Percentiles rank a stretch among this genome's conserved stretches.
phyloP scores from a whole-genome alignment of 345 rosid genomes.

The Arabis alpina region DNA sequence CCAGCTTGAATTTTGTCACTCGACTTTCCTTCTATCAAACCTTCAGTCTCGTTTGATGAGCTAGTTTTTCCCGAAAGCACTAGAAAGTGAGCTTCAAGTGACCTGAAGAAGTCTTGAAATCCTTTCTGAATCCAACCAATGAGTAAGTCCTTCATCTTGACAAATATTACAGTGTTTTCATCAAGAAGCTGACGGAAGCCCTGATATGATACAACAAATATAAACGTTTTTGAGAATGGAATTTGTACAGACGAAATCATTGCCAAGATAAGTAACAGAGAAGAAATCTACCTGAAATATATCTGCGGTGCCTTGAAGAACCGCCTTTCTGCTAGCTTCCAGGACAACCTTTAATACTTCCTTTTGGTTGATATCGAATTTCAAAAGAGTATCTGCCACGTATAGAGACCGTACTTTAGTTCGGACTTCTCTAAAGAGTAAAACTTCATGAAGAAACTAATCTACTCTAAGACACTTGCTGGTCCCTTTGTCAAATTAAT shows the following conservation, averaged over 20 bases:
- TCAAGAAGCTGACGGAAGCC: slow-evolving; percentile 83
- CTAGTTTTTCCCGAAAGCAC: slow-evolving; percentile 78
- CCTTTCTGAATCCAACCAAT: slow-evolving; percentile 90
- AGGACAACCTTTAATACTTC: slow-evolving; percentile 68
- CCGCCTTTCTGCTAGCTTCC: slow-evolving; percentile 72
- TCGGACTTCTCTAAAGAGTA: slow-evolving; percentile 21
- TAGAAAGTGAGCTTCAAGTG: slow-evolving; percentile 67
- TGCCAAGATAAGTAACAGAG: slow-evolving; percentile 10
- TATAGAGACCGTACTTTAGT: slow-evolving; percentile 25
- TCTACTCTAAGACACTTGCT: slow-evolving; percentile 21
- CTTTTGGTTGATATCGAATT: slow-evolving; percentile 54
- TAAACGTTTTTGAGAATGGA: slow-evolving; percentile 16
- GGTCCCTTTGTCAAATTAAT: slow-evolving; percentile 13
- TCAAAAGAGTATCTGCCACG: slow-evolving; percentile 68
- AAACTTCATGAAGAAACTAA: slow-evolving; percentile 9
- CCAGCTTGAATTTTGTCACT: slow-evolving; percentile 66
- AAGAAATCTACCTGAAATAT: slow-evolving; percentile 63
- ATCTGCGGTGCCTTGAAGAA: slow-evolving; percentile 89
- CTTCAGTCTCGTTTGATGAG: slow-evolving; percentile 53
- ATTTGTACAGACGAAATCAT: slow-evolving; percentile 7
- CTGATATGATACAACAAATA: slow-evolving; percentile 47
- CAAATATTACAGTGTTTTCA: slow-evolving; percentile 61
- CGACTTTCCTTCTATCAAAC: slow-evolving; percentile 52
- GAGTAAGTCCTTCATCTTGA: slow-evolving; percentile 66
- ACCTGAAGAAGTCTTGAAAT: slow-evolving; percentile 83